Evolutionary conservation across 2,329 filamentous ascomycete species (phyloP).

Genomic region (Nakataea oryzae): DNA sequence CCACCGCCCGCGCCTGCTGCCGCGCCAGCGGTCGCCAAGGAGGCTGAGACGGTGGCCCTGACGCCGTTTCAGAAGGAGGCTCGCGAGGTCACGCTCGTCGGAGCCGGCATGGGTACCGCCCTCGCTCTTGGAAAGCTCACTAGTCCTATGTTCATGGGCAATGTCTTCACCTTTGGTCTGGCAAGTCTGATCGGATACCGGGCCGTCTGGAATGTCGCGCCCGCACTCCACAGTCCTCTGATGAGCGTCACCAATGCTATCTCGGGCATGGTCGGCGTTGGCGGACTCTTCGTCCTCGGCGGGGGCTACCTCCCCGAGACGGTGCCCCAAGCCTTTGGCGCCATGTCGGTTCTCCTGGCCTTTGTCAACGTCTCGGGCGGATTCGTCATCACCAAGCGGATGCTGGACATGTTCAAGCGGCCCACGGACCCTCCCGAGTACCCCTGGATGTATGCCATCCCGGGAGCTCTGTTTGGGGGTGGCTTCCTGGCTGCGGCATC

Average conservation of each 20-base stretch:
- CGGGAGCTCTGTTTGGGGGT: constrained; percentile 66
- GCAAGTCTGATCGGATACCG: constrained; percentile 81
- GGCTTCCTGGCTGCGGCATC: constrained; percentile 72
- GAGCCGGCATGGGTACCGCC: constrained; percentile 66
- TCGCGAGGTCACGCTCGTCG: constrained; percentile 64
- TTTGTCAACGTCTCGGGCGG: constrained; percentile 85
- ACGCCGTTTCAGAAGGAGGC: constrained; percentile 76
- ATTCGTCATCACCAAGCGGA: constrained; percentile 85
- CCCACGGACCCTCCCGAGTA: constrained; percentile 83
- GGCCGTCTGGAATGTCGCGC: constrained; percentile 77
- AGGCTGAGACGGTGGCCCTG: constrained; percentile 53
- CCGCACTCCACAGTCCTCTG: constrained; percentile 75
- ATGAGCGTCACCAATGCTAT: constrained; percentile 95
- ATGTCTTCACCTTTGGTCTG: constrained; percentile 74
- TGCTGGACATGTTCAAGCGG: constrained; percentile 87
- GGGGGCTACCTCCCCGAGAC: constrained; percentile 70
- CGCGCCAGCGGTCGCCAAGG: constrained; percentile 35
- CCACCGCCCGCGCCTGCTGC: constrained; percentile 44
- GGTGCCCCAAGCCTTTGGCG: constrained; percentile 68
- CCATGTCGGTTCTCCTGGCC: constrained; percentile 69
- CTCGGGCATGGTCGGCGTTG: constrained; percentile 81
- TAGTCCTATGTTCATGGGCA: constrained; percentile 76
- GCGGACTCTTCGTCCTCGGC: constrained; percentile 80
- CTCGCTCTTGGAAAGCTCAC: constrained; percentile 73
- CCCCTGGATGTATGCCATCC: constrained; percentile 75